A percentile compares a stretch with the other conserved stretches of the same genome.
phyloP scores from a whole-genome alignment of 441 rosid genomes.

The Adansonia gregorii region DNA sequence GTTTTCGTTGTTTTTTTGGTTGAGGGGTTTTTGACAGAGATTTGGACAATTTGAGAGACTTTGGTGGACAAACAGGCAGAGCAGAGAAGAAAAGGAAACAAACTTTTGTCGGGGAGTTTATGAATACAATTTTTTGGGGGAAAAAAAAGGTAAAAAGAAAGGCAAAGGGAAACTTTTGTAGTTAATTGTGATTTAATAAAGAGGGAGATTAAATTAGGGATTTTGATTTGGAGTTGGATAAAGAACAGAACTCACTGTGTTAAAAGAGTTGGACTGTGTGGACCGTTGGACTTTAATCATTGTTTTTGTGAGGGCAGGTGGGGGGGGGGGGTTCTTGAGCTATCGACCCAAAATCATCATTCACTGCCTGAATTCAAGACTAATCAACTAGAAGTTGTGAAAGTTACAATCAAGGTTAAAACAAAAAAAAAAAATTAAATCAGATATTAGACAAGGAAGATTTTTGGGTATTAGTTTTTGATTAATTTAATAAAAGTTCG shows the following conservation, averaged over 20 bases:
- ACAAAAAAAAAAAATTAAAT: too few relatives aligned
- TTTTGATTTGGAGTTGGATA: not conserved
- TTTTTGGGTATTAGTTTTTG: too few relatives aligned
- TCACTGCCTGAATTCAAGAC: not conserved
- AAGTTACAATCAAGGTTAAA: too few relatives aligned
- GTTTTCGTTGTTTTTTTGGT: not conserved
- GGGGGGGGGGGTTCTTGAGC: not conserved
- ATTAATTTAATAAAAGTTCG: too few relatives aligned
- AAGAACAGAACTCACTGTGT: too few relatives aligned
- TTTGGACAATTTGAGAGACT: constrained; percentile 27
- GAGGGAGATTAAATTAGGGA: not conserved
- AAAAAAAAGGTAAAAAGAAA: not conserved
- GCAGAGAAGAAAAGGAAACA: not conserved
- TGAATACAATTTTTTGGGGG: not conserved
- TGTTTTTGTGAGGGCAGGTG: not conserved
- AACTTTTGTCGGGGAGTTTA: not conserved
- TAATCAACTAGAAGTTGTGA: too few relatives aligned
- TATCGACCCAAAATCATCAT: not conserved
- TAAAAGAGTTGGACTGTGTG: not conserved
- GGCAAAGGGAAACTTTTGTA: too few relatives aligned
- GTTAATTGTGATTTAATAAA: too few relatives aligned
- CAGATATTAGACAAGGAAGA: too few relatives aligned
- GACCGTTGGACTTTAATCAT: constrained; percentile 22
- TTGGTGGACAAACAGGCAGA: constrained; percentile 9
- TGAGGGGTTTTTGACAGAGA: not conserved